Base-by-base conservation (phyloP, 2,329 filamentous ascomycete species). In the Neonectria neomacrospora region DNA sequence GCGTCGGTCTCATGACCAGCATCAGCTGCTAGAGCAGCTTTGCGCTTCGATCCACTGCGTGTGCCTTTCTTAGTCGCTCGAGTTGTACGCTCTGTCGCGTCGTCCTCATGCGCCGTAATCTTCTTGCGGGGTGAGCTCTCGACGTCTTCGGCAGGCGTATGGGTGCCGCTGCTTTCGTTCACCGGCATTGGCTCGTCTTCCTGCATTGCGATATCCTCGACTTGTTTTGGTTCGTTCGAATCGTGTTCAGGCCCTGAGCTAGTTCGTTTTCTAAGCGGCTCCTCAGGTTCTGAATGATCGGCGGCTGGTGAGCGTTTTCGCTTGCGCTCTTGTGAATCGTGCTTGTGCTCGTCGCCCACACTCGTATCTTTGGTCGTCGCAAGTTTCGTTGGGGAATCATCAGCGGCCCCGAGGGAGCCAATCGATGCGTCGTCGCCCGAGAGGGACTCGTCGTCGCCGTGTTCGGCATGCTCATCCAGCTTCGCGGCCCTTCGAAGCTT, bases 401-500 rank as follows among this genome's bases (percentile, higher is more conserved):
- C 78, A 47, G 75, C 77, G 28, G 76, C 77, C 44, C 78, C 78
- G 61, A 77, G 81, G 4, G 79, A 80, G 23, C 71, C 74, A 65
- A 75, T 70, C 28, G 80, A 82, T 37, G 72, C 73, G 73, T 83
- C 74, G 65, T 80, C 80, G 42, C 79, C 82, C 23, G 79, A 80
- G 18, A 76, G 73, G 26, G 77, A 79, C 23, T 83, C 81, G 23
- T 80, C 79, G 53, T 78, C 79, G 51, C 72, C 76, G 44, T 76
- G 75, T 54, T 75, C 79, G 54, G 78, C 69, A 58, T 77, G 71
- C n/a, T 79, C 78, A 66, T 77, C 70, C 65, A 73, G 69, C 20
- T 73, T 70, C 37, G 77, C 71, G 11, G 74, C 72, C 65, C 90
- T 87, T 69, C 88, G 88, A 63, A 94, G 85, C 81, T 94, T 95